Evolutionary conservation across 164 flowering plant genomes (phyloP), one percentile per base, ranked within the genome.

Genomic region (Taxillus chinensis): DNA sequence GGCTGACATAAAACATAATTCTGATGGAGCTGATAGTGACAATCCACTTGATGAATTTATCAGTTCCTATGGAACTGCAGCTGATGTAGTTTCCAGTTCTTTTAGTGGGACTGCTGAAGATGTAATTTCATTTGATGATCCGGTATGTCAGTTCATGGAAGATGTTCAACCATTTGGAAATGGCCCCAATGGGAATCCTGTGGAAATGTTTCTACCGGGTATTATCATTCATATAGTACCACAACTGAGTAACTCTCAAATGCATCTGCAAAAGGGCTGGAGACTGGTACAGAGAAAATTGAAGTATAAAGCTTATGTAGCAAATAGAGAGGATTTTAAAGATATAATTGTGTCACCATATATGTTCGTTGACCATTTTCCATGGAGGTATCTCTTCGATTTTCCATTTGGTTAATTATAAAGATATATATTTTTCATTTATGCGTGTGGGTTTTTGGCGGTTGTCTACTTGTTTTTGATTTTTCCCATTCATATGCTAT

Each of bases 321-420:
- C 82, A 39, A 64, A 81, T 42, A 80, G 85, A 69, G 85, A 87
- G 55, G 71, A 62, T 61, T 90, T 90, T 73, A 82, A 75, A 61
- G 87, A 84, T 66, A 80, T 90, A 8, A 67, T 75, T 14, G 89
- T 90, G 4, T 84, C 89, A 4, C 85, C 84, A 48, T 78, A 65
- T 52, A 90, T 90, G 97, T 87, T 90, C 75, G 84, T 90, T 11
- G 97, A 90, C 56, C 97, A 90, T 79, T 84, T 90, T 2, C 95
- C 97, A 12, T 90, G 97, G 95, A 84, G 95, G 91, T 89, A 78
- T 57, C 7, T 11, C 41, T 41, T 46, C 5, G 27, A 41, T 52
- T 62, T 41, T 39, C 13, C 52, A 10, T 17, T 63, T 3, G 55
- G 55, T 52, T n/a, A 12, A n/a, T 15, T 52, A 52, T 5, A 9